Conservation (phyloP, 768 basidiomycete genomes). For the Nidula microcarpa region DNA sequence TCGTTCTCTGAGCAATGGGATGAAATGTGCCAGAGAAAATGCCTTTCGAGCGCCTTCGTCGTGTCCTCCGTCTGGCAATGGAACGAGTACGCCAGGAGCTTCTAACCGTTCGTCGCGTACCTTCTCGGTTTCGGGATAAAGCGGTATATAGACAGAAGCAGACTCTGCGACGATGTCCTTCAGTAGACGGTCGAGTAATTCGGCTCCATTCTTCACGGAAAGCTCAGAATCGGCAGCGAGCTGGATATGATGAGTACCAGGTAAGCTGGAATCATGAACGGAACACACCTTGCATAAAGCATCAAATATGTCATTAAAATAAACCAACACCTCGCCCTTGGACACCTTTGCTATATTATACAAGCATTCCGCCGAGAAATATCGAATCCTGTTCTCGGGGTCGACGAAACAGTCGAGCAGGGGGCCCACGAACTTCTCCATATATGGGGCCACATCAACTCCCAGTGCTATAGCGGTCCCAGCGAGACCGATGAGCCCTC, state of each 20-base stretch:
- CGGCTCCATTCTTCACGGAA: conserved; percentile 98
- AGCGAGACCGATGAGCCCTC: conserved; percentile 93
- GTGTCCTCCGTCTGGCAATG: conserved; percentile 50
- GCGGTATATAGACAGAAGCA: conserved; percentile 90
- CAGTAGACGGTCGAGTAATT: conserved; percentile 92
- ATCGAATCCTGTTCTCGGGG: conserved; percentile 90
- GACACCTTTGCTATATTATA: conserved; percentile 99
- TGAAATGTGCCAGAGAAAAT: conserved; percentile 92
- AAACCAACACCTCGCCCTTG: conserved; percentile 93
- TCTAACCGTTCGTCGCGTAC: conserved; percentile 57
- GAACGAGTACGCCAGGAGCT: conserved; percentile 58
- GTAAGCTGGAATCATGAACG: neutral
- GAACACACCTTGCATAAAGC: conserved; percentile 85
- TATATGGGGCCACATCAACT: conserved; percentile 89
- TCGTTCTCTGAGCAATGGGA: conserved; percentile 88
- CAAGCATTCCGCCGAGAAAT: conserved; percentile 96
- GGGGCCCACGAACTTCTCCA: conserved; percentile 89
- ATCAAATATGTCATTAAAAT: conserved; percentile 98
- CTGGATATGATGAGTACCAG: conserved; percentile 36
- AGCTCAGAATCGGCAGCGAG: conserved; percentile 93
- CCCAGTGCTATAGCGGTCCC: conserved; percentile 97
- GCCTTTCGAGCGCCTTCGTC: conserved; percentile 60
- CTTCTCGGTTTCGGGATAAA: conserved; percentile 78
- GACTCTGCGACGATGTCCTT: conserved; percentile 98
- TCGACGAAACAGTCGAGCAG: conserved; percentile 92